Percentiles rank a stretch among this genome's conserved stretches.
Evolutionary conservation across 1,284 basidiomycete genomes (phyloP).

Genomic region (Ustilago tritici): DNA sequence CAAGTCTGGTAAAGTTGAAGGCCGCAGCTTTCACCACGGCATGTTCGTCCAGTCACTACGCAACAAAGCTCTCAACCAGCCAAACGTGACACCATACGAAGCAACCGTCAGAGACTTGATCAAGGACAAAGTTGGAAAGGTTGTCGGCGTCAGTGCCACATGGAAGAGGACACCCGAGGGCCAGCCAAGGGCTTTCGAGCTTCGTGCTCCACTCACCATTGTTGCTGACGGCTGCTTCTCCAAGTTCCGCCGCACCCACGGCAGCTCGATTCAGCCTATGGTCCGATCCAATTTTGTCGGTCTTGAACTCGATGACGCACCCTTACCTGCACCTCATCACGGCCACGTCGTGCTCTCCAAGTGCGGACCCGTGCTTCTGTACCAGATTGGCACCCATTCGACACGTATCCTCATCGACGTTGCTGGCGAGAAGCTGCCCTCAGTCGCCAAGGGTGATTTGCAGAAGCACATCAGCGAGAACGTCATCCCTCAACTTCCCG

Average conservation of each 20-base stretch:
- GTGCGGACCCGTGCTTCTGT: constrained; percentile 84
- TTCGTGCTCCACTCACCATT: constrained; percentile 82
- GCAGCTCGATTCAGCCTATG: constrained; percentile 72
- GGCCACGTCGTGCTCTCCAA: constrained; percentile 84
- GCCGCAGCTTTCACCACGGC: constrained; percentile 94
- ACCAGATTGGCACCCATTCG: constrained; percentile 81
- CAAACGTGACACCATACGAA: constrained; percentile 57
- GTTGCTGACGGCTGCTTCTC: constrained; percentile 96
- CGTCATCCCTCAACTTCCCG: constrained; percentile 63
- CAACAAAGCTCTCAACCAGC: constrained; percentile 74
- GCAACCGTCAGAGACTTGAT: constrained; percentile 62
- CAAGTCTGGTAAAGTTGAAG: constrained; percentile 71
- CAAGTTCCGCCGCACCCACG: constrained; percentile 76
- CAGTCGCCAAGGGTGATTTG: constrained; percentile 75
- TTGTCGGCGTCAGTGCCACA: constrained; percentile 56
- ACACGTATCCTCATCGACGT: constrained; percentile 95
- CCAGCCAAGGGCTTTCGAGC: constrained; percentile 53
- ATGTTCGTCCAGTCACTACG: constrained; percentile 86
- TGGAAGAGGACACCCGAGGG: constrained; percentile 41
- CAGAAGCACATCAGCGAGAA: constrained; percentile 55
- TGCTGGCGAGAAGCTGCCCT: constrained; percentile 81
- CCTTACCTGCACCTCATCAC: constrained; percentile 83
- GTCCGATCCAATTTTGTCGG: constrained; percentile 86
- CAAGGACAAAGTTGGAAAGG: constrained; percentile 43
- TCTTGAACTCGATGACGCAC: constrained; percentile 79